Conservation (phyloP, 441 rosid species). For the Bocquillonia castaneifolia region DNA sequence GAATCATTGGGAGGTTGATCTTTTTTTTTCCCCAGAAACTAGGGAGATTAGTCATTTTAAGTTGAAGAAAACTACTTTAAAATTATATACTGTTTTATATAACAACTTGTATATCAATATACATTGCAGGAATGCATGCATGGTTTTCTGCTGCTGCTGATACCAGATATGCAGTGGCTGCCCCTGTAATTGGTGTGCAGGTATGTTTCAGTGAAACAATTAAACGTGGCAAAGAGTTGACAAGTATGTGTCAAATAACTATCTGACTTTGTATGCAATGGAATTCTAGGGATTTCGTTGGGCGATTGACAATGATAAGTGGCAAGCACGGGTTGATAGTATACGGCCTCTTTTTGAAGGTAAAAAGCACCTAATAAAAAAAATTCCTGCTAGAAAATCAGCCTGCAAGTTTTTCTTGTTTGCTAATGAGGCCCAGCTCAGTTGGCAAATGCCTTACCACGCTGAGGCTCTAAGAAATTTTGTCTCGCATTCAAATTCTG, state of each 20-base stretch:
- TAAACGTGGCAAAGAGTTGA: slow-evolving; percentile 3
- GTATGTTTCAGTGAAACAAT: slow-evolving; percentile 30
- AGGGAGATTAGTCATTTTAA: slow-evolving; percentile 61
- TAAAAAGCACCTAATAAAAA: slow-evolving; percentile 21
- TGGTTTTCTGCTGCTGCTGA: slow-evolving; percentile 89
- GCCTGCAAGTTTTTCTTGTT: not conserved
- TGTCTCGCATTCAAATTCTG: too few relatives aligned
- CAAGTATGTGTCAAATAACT: slow-evolving; percentile 3
- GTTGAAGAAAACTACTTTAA: not conserved
- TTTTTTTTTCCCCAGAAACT: too few relatives aligned
- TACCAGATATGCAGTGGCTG: slow-evolving; percentile 60
- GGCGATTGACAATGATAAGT: slow-evolving; percentile 79
- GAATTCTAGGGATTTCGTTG: slow-evolving; percentile 70
- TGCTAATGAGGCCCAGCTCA: too few relatives aligned
- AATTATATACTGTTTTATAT: slow-evolving; percentile 8
- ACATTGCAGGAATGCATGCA: slow-evolving; percentile 77
- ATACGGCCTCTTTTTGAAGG: slow-evolving; percentile 82
- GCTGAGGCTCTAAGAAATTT: too few relatives aligned
- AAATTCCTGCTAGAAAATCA: not conserved
- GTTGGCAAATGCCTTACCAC: too few relatives aligned
- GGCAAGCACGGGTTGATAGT: slow-evolving; percentile 84
- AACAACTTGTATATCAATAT: slow-evolving; percentile 12
- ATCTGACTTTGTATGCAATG: slow-evolving; percentile 9
- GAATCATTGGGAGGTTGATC: slow-evolving; percentile 96
- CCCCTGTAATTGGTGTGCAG: slow-evolving; percentile 85